Base-by-base conservation (phyloP, 1,284 basidiomycete genomes). In the Ustilago bromivora region DNA sequence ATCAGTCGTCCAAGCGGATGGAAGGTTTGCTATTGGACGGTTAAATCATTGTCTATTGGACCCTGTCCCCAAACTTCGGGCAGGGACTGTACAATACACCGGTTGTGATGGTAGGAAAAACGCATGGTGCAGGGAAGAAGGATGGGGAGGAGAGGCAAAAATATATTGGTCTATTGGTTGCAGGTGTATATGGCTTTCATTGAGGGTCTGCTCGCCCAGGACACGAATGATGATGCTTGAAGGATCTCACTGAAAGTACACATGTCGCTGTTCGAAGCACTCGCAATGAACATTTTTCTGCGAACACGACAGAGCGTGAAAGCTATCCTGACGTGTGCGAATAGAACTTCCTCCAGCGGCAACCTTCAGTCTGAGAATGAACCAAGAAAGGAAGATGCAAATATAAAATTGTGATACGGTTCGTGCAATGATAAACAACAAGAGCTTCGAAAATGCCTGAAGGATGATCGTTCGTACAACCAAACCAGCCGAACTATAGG, bases 121-220 rank as follows among this genome's bases (percentile, higher is more conserved):
- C 23, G 8, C 47, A 51, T 28, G 46, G 41, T 28, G 34, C 4
- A 2, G 32, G 17, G 10, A 57, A 38, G 23, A 13, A 19, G 23
- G 31, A 19, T 9, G 13, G 34, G 1, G 43, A 28, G 9, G 19
- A 55, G 15, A 23, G 58, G 2, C 56, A 68, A 32, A 72, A 63
- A 23, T 53, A 66, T 69, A 54, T 63, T 77, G 57, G 4, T 13
- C 4, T 66, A 62, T 46, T 76, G 74, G 74, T 36, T 76, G 28
- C 52, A 68, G 23, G 61, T 67, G 17, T 63, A 69, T 19, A 34
- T 28, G 10, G 17, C 46, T 34, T 46, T 72, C 28, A 61, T 76
- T 56, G 35, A 64, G 2, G 61, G 61, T 13, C 54, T 54, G n/a
- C 53, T 38, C n/a, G 2, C 53, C 10, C 43, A n/a, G 19, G 43